Conservation (phyloP, 768 basidiomycete genomes). For the Pulveroboletus ravenelii region DNA sequence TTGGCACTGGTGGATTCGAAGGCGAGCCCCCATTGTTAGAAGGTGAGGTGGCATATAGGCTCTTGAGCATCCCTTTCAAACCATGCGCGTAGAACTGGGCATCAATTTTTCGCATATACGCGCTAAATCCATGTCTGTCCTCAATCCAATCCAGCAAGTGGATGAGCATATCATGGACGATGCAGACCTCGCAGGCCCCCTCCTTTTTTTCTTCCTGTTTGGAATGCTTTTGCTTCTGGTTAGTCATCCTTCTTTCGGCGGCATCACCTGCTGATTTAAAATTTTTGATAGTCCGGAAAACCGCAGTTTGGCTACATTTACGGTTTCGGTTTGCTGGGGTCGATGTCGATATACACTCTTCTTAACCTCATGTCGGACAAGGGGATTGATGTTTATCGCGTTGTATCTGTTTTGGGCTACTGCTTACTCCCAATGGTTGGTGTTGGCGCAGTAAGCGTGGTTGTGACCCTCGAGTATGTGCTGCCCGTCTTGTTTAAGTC, state of each 20-base stretch:
- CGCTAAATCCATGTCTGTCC: constrained; percentile 88
- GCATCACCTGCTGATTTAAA: constrained; percentile 1
- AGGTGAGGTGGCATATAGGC: constrained; percentile 46
- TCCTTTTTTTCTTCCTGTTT: constrained; percentile 93
- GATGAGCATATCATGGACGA: constrained; percentile 98
- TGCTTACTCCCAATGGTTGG: constrained; percentile 97
- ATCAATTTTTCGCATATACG: constrained; percentile 97
- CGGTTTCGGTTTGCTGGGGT: constrained; percentile 94
- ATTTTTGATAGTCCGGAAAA: constrained; percentile 78
- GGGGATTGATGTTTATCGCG: constrained; percentile 93
- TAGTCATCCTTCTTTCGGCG: constrained; percentile 30
- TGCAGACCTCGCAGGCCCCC: constrained; percentile 93
- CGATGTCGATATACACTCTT: constrained; percentile 85
- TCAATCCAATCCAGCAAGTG: constrained; percentile 82
- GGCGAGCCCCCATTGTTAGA: constrained; percentile 94
- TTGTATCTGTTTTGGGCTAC: constrained; percentile 93
- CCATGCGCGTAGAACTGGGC: constrained; percentile 68
- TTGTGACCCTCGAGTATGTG: constrained; percentile 82
- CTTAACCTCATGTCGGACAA: constrained; percentile 96
- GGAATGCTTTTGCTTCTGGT: constrained; percentile 90
- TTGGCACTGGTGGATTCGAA: constrained; percentile 92
- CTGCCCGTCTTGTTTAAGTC: not conserved
- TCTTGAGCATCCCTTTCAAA: not conserved
- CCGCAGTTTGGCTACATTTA: constrained; percentile 99
- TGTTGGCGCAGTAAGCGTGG: constrained; percentile 82